Base-by-base conservation (phyloP, 1,284 basidiomycete species). In the Puccinia horiana region DNA sequence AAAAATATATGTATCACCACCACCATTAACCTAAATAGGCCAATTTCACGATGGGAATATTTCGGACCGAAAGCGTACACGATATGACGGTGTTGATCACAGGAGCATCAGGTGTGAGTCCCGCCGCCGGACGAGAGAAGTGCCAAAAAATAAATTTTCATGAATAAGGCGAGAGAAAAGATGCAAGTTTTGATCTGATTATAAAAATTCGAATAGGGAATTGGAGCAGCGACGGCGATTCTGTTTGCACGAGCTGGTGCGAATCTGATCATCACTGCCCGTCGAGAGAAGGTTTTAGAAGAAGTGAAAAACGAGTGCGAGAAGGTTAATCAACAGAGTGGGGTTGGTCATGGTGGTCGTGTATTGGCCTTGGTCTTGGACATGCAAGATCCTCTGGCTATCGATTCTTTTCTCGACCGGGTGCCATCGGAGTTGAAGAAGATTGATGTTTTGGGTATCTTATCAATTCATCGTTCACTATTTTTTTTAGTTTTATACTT, bases 21-120 rank as follows among this genome's bases (percentile, higher is more conserved):
- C n/a, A n/a, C n/a, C n/a, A n/a, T n/a, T n/a, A n/a, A n/a, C n/a
- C n/a, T n/a, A n/a, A n/a, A n/a, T n/a, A n/a, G n/a, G n/a, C n/a
- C n/a, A 47, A 47, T 11, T 80, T 69, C 18, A 44, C 49, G 52
- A 81, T 81, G 70, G 37, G 69, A 29, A 81, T 76, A 2, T 81
- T 80, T 44, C 65, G 77, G 8, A 85, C 86, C 26, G 83, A 84
- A 70, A 84, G 83, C 0, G 78, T 96, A 54, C 87, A 92, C 75
- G 92, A 92, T 86, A 95, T 95, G 88, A 94, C 91, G 16, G 92
- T 96, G 83, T 90, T 96, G 77, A 89, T 96, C 83, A 95, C 94
- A 18, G 94, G 94, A 29, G 93, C 94, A 9, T 93, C 92, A 85
- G 91, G 91, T 63, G 93, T 81, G 44, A 73, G 79, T 37, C 35